Percentiles rank a stretch among this genome's conserved stretches.
phyloP scores from a whole-genome alignment of 192 early-diverging fungal species.

The Linderina pennispora region DNA sequence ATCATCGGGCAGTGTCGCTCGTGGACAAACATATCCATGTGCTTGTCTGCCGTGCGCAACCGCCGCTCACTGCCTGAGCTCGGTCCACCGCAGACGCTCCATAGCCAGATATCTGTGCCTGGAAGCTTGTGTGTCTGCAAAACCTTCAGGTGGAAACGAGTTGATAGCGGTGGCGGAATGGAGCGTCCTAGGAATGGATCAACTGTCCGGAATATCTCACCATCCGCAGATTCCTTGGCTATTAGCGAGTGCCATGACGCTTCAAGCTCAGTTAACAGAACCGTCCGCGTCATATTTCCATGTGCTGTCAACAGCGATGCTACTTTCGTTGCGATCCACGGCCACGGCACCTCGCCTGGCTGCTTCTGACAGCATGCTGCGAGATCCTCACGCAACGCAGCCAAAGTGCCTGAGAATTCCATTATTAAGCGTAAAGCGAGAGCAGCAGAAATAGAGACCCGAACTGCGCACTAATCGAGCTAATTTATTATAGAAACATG shows the following conservation, averaged over 20 bases:
- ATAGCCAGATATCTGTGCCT: conserved; percentile 28
- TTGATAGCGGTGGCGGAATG: conserved; percentile 7
- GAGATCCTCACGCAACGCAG: no score
- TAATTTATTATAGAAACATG: no score
- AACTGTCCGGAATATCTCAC: conserved; percentile 14
- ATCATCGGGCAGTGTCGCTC: conserved; percentile 39
- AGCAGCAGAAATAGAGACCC: no score
- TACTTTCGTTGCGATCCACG: conserved; percentile 14
- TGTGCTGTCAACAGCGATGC: conserved; percentile 14
- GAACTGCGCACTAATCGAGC: no score
- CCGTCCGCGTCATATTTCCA: conserved; percentile 28
- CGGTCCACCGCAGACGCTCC: conserved; percentile 29
- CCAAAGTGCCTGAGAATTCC: no score
- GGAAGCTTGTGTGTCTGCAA: conserved; percentile 10
- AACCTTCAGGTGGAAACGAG: conserved; percentile 17
- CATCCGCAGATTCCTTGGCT: conserved; percentile 12
- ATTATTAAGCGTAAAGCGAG: no score
- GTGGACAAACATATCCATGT: conserved; percentile 29
- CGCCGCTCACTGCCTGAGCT: conserved; percentile 1
- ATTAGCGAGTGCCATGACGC: conserved; percentile 19
- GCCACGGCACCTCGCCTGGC: conserved; percentile 35
- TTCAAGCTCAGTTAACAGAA: conserved; percentile 34
- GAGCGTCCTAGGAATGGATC: conserved; percentile 19
- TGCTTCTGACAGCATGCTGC: no score
- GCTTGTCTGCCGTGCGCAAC: conserved; percentile 6